phyloP scores from a whole-genome alignment of 2,329 filamentous ascomycete species.

The Alternaria hordeiaustralica region DNA sequence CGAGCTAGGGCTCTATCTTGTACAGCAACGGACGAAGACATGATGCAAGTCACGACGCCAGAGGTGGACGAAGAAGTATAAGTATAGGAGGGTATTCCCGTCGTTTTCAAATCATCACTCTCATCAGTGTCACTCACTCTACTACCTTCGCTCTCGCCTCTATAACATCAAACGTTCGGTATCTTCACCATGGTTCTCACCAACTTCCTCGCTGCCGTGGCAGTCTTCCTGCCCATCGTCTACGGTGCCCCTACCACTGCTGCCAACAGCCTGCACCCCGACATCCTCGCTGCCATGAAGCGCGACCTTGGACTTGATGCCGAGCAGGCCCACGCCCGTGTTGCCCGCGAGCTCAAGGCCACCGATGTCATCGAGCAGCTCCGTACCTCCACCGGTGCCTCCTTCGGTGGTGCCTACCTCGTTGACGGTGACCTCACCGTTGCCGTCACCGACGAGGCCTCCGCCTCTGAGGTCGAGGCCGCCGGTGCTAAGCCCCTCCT shows the following conservation, averaged over 20 bases:
- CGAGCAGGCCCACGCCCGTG: constrained; percentile 49
- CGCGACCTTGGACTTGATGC: constrained; percentile 52
- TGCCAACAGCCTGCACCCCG: constrained; percentile 48
- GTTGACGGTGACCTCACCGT: constrained; percentile 49
- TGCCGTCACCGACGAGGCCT: constrained; percentile 48
- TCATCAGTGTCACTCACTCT: constrained; percentile 22
- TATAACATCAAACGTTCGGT: constrained; percentile 26
- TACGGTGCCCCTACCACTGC: constrained; percentile 50
- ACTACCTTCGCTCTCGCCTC: constrained; percentile 32
- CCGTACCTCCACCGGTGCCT: constrained; percentile 37
- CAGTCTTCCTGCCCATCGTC: constrained; percentile 50
- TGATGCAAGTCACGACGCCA: constrained; percentile 6
- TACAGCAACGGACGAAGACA: background rate
- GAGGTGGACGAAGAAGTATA: constrained; percentile 22
- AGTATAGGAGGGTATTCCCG: constrained; percentile 17
- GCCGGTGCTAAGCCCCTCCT: constrained; percentile 47
- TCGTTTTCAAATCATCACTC: constrained; percentile 1
- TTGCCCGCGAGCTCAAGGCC: constrained; percentile 48
- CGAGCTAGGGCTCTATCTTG: constrained; percentile 11
- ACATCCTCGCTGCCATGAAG: constrained; percentile 54
- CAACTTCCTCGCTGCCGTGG: constrained; percentile 49
- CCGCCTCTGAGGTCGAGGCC: constrained; percentile 45
- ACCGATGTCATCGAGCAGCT: constrained; percentile 49
- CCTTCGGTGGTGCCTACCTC: constrained; percentile 52
- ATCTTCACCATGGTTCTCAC: constrained; percentile 48